Evolutionary conservation across 495 filamentous ascomycete species (phyloP).

Genomic region (Penicillium goetzii): DNA sequence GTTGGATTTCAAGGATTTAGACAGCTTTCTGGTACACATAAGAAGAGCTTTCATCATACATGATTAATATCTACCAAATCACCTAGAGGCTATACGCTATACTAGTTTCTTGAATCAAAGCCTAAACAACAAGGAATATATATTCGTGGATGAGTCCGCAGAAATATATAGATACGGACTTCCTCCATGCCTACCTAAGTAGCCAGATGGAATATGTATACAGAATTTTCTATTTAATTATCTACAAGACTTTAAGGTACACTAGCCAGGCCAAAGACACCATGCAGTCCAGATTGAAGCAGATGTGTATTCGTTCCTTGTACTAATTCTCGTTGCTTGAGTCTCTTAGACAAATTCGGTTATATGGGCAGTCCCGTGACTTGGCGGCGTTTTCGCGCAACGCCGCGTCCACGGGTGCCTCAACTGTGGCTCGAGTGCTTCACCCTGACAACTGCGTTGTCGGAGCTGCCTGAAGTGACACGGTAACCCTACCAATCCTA

Average conservation of each 20-base stretch:
- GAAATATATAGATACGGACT: too few relatives aligned
- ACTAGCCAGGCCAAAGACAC: not conserved
- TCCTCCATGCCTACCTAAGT: too few relatives aligned
- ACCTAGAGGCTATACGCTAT: too few relatives aligned
- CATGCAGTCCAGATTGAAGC: not conserved
- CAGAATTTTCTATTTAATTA: too few relatives aligned
- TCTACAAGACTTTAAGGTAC: too few relatives aligned
- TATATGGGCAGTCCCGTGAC: conserved; percentile 38
- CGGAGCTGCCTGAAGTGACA: conserved; percentile 10
- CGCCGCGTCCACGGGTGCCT: conserved; percentile 30
- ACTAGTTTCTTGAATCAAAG: too few relatives aligned
- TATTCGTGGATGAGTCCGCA: too few relatives aligned
- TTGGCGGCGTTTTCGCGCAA: conserved; percentile 43
- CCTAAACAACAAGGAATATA: too few relatives aligned
- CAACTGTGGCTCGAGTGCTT: conserved; percentile 13
- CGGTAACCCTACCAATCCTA: not conserved
- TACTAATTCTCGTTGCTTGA: not conserved
- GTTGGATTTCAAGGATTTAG: not conserved
- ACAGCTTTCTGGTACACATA: not conserved
- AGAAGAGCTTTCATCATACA: too few relatives aligned
- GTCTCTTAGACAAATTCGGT: conserved; percentile 3
- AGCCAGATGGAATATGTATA: too few relatives aligned
- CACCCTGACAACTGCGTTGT: conserved; percentile 4
- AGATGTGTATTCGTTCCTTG: not conserved
- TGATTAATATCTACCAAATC: too few relatives aligned